Base-by-base conservation (phyloP, 164 flowering plant species). In the Nymphaea colorata region DNA sequence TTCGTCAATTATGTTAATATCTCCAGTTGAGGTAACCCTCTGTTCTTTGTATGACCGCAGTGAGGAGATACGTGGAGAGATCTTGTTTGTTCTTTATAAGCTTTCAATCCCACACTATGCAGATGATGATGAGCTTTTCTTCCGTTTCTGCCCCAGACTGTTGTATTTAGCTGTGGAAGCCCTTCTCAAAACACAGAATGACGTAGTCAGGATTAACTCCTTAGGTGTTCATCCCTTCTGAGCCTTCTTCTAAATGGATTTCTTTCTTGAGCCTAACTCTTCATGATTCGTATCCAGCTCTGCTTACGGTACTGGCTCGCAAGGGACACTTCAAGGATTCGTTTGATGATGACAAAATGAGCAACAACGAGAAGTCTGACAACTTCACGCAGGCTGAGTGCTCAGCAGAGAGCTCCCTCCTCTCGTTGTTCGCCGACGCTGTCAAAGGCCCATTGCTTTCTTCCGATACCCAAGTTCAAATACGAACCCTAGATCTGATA, bases 371-470 rank as follows among this genome's bases (percentile, higher is more conserved):
- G 16, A 86, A 79, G 61, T 86, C 69, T 51, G 91, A 81, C 53
- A 79, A 72, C 74, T 82, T 74, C 62, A 79, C 68, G 80, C 83
- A 78, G 74, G 71, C 69, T 61, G 84, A 84, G 36, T 72, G 73
- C 45, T 71, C 64, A 68, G 72, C 75, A 53, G 73, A 63, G 41
- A 61, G 77, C 70, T 69, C 87, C 65, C 67, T 85, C 68, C 73
- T 69, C 64, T 59, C 65, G 74, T 82, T 90, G 78, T 88, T 91
- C 78, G 85, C 94, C 55, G 98, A 91, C 67, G 96, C 99, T 64
- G 80, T 91, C 43, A 91, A 94, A 82, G 96, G 91, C 25, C 87
- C 99, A n/a, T 70, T 94, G 74, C 91, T 94, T 65, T 91, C 99
- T 62, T 85, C 96, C 7, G 92, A 92, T 69, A 79, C 67, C 60